Percentiles rank a stretch among this genome's conserved stretches.
These are phyloP conservation scores for Rutstroemia sydowiana DNA, from an alignment of 2,329 filamentous ascomycete species.

Conservation along the genomic window DNA sequence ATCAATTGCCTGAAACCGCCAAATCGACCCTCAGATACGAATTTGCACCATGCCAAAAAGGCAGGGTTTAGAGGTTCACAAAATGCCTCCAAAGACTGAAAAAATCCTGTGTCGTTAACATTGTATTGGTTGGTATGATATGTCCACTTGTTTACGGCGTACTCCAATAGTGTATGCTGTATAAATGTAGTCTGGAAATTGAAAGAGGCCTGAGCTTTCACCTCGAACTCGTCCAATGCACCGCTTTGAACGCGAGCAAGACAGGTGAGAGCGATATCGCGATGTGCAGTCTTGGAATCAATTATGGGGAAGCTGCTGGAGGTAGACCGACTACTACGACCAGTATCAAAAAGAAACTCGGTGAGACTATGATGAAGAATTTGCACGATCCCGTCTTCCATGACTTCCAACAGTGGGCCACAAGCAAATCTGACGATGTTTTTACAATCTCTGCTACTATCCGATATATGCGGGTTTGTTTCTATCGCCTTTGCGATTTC, in stretches of 20 bases:
- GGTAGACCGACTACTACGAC: background rate
- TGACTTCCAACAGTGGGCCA: conserved; percentile 37
- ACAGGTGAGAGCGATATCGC: background rate
- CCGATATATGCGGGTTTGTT: background rate
- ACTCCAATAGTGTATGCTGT: conserved; percentile 16
- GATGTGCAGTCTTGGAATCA: conserved; percentile 1
- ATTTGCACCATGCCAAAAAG: conserved; percentile 15
- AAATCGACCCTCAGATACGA: background rate
- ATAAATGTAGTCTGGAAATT: background rate
- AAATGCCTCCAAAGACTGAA: conserved; percentile 10
- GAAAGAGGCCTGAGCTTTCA: background rate
- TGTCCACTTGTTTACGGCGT: conserved; percentile 15
- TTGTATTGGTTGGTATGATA: conserved; percentile 16
- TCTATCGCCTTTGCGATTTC: conserved; percentile 5
- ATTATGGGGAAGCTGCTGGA: conserved; percentile 5
- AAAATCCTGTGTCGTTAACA: conserved; percentile 12
- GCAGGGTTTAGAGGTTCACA: conserved; percentile 8
- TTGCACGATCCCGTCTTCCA: conserved; percentile 38
- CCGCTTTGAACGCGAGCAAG: conserved; percentile 3
- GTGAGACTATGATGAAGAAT: conserved; percentile 43
- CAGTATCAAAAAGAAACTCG: conserved; percentile 35
- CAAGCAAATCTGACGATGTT: conserved; percentile 32
- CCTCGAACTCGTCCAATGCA: background rate
- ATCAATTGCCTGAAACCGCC: no score
- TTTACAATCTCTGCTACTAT: conserved; percentile 25